Percentiles rank a stretch among this genome's conserved stretches.
Evolutionary conservation across 1,284 basidiomycete genomes (phyloP).

Genomic region (Violaceomyces palustris): DNA sequence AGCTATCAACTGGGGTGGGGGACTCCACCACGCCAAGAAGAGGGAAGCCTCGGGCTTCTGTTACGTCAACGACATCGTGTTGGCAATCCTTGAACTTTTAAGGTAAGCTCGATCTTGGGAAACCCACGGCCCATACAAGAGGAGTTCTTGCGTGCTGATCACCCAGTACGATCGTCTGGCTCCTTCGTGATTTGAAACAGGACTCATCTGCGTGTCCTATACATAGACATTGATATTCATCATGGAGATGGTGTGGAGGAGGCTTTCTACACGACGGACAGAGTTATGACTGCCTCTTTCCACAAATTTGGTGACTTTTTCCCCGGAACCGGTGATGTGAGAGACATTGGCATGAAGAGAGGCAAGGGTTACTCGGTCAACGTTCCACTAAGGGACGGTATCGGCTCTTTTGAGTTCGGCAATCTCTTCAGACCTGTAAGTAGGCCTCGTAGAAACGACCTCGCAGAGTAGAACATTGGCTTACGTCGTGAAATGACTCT

Average conservation of each 20-base stretch:
- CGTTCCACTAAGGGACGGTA: conserved; percentile 87
- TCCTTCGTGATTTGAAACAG: conserved; percentile 46
- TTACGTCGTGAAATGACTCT: too few species aligned
- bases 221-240: conserved; percentile 97
- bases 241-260: conserved; percentile 98
- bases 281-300: conserved; percentile 93
- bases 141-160: too few species aligned
- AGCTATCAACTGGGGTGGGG: conserved; percentile 95
- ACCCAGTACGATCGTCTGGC: too few species aligned
- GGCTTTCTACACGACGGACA: conserved; percentile 93
- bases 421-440: conserved; percentile 60
- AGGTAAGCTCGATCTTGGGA: too few species aligned
- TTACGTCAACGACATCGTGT: conserved; percentile 77
- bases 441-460: too few species aligned
- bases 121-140: too few species aligned
- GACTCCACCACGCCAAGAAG: conserved; percentile 96
- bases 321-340: conserved; percentile 68
- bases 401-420: conserved; percentile 70
- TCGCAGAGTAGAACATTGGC: too few species aligned
- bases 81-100: conserved; percentile 50
- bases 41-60: conserved; percentile 93
- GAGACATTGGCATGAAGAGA: conserved; percentile 77
- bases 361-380: conserved; percentile 90
- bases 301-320: conserved; percentile 95
- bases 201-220: conserved; percentile 75